Conservation (phyloP, 2,329 filamentous ascomycete genomes). For the Juglanconis oblonga region DNA sequence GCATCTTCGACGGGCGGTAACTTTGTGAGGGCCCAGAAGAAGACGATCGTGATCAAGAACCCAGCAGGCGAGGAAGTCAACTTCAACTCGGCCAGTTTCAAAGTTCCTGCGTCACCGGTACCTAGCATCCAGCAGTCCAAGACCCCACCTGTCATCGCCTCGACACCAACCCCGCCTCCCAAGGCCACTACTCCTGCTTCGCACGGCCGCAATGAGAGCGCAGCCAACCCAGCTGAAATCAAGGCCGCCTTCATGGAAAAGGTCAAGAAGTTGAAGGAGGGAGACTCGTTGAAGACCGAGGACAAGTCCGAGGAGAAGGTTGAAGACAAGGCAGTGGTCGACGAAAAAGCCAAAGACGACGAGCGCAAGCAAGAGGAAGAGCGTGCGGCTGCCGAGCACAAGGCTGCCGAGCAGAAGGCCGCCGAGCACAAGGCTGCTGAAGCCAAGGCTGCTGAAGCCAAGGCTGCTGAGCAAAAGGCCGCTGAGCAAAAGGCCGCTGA, state of each 20-base stretch:
- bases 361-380: slow-evolving; percentile 24
- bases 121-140: slow-evolving; percentile 56
- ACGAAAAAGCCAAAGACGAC: slow-evolving; percentile 24
- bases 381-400: slow-evolving; percentile 15
- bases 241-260: slow-evolving; percentile 79
- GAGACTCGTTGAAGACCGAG: slow-evolving; percentile 37
- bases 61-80: slow-evolving; percentile 75
- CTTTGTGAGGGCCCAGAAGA: slow-evolving; percentile 57
- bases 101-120: slow-evolving; percentile 55
- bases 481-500: slow-evolving; percentile 20
- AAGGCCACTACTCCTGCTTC: slow-evolving; percentile 63
- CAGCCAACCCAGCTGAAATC: slow-evolving; percentile 73
- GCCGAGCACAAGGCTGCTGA: slow-evolving; percentile 25
- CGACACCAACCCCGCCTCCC: slow-evolving; percentile 76
- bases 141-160: slow-evolving; percentile 68
- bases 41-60: slow-evolving; percentile 81
- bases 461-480: slow-evolving; percentile 23
- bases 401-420: slow-evolving; percentile 21
- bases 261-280: slow-evolving; percentile 61
- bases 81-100: slow-evolving; percentile 50
- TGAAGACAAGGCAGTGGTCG: slow-evolving; percentile 21
- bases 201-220: slow-evolving; percentile 70
- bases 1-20: slow-evolving; percentile 43
- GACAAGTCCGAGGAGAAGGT: slow-evolving; percentile 27
- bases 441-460: slow-evolving; percentile 18